These are phyloP conservation scores for Lichtheimia ornata DNA, from an alignment of 371 early-diverging fungal species.

Conservation along the genomic window DNA sequence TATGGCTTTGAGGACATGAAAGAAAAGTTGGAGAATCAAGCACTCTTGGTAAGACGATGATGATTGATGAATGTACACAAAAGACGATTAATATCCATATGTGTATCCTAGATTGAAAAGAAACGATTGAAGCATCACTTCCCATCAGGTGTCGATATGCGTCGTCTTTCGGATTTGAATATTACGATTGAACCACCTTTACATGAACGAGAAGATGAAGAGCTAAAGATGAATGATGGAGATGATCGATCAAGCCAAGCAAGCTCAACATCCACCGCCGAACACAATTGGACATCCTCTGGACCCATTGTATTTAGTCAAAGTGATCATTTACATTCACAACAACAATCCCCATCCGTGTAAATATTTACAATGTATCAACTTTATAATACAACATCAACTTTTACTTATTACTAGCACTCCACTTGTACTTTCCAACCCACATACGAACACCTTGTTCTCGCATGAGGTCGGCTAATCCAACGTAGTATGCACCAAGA, in stretches of 20 bases:
- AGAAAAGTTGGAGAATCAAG: constrained; percentile 35
- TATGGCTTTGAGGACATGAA: constrained; percentile 39
- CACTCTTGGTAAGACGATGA: constrained; percentile 13
- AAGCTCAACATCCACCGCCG: background rate
- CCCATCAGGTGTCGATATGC: constrained; percentile 26
- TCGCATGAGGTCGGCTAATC: constrained; percentile 36
- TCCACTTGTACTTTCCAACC: constrained; percentile 37
- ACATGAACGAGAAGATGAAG: constrained; percentile 16
- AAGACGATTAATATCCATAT: background rate
- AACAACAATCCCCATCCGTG: too few species aligned
- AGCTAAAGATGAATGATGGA: background rate
- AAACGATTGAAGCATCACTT: constrained; percentile 27
- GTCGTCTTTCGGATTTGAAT: constrained; percentile 47
- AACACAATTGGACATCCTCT: too few species aligned
- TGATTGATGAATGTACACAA: background rate
- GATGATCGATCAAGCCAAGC: constrained; percentile 1
- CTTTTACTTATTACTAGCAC: too few species aligned
- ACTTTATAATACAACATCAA: too few species aligned
- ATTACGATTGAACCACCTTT: constrained; percentile 40
- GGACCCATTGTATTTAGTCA: too few species aligned
- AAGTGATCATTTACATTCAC: too few species aligned
- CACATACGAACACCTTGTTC: constrained; percentile 72
- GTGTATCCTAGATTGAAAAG: constrained; percentile 30
- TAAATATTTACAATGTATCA: too few species aligned
- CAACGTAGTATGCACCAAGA: constrained; percentile 42